Conservation (phyloP, 2,329 filamentous ascomycete genomes). For the Alternaria novae-zelandiae region DNA sequence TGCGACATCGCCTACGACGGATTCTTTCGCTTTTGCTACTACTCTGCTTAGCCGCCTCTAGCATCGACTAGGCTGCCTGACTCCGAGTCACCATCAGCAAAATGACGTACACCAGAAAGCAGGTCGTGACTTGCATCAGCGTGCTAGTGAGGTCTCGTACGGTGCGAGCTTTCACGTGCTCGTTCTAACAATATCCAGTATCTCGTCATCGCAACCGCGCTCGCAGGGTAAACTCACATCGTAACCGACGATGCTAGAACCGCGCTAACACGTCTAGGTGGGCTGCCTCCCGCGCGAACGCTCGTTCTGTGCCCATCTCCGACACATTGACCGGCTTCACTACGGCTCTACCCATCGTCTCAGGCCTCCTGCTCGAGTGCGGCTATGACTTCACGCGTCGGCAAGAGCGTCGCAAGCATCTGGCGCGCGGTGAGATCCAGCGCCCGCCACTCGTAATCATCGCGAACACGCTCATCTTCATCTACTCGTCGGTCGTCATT, state of each 20-base stretch:
- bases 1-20: not conserved
- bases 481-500: slow-evolving; percentile 53
- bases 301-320: slow-evolving; percentile 52
- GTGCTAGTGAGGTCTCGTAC: slow-evolving; percentile 39
- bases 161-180: not conserved
- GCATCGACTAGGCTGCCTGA: not conserved
- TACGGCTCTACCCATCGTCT: slow-evolving; percentile 51
- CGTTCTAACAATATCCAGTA: slow-evolving; percentile 40
- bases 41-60: not conserved
- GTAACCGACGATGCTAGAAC: not conserved
- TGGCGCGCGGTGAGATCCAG: slow-evolving; percentile 41
- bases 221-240: slow-evolving; percentile 42
- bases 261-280: slow-evolving; percentile 31
- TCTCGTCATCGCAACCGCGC: slow-evolving; percentile 48
- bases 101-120: slow-evolving; percentile 49
- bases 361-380: slow-evolving; percentile 52
- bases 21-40: not conserved
- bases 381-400: slow-evolving; percentile 45
- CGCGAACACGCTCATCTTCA: slow-evolving; percentile 47
- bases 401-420: slow-evolving; percentile 35
- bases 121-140: slow-evolving; percentile 48
- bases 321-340: slow-evolving; percentile 50
- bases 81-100: not conserved
- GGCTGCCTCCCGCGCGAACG: slow-evolving; percentile 36
- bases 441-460: slow-evolving; percentile 48